Conservation (phyloP, 177 flowering plant species). For the Vitis hybrid region DNA sequence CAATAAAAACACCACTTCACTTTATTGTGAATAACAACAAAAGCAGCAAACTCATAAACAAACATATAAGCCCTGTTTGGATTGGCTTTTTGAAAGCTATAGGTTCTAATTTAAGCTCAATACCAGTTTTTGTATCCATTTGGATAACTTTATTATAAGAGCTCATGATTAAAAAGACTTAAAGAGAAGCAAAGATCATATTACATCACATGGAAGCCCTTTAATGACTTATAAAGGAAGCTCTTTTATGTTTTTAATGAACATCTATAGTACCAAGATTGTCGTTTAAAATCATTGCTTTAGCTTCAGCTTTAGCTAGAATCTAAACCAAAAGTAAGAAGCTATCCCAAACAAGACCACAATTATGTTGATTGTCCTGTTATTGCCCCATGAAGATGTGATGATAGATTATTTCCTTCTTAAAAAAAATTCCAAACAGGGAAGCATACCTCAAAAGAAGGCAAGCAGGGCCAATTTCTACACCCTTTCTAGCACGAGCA, state of each 20-base stretch:
- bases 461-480: slow-evolving; percentile 70
- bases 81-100: too few relatives aligned
- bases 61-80: background rate
- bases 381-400: background rate
- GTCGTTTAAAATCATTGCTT: background rate
- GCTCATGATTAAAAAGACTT: too few relatives aligned
- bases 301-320: background rate
- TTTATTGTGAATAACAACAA: background rate
- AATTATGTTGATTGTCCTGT: too few relatives aligned
- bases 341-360: background rate
- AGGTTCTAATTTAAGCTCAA: too few relatives aligned
- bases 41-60: slow-evolving; percentile 11
- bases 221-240: too few relatives aligned
- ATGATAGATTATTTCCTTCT: background rate
- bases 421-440: background rate
- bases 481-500: slow-evolving; percentile 79
- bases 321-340: background rate
- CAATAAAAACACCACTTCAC: slow-evolving; percentile 3
- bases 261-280: background rate
- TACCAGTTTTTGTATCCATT: too few relatives aligned
- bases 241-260: too few relatives aligned
- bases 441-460: slow-evolving; percentile 59
- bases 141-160: too few relatives aligned
- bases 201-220: too few relatives aligned
- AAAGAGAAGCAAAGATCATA: too few relatives aligned